These are phyloP conservation scores for Aureobasidium sp. DNA, from an alignment of 2,329 filamentous ascomycete species.

Conservation along the genomic window DNA sequence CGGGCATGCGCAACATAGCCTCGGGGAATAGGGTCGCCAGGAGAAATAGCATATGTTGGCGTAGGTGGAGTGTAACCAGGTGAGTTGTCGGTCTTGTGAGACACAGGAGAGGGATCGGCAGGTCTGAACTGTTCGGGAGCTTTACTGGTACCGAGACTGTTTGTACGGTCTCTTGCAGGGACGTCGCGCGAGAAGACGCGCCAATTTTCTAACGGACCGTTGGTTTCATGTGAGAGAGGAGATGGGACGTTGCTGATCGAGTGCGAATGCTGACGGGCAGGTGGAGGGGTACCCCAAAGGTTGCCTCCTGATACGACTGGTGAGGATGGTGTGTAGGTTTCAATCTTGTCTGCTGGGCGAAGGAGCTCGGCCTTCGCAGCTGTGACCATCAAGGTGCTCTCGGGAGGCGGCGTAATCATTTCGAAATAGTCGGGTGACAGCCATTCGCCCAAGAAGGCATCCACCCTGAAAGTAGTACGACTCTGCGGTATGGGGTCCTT, in stretches of 20 bases:
- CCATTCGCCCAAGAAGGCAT: slow-evolving; percentile 95
- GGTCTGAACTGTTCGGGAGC: background rate
- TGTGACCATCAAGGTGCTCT: slow-evolving; percentile 78
- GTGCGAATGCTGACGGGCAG: slow-evolving; percentile 17
- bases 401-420: slow-evolving; percentile 80
- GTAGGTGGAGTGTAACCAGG: slow-evolving; percentile 63
- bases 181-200: slow-evolving; percentile 34
- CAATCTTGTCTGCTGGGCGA: slow-evolving; percentile 61
- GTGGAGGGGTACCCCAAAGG: slow-evolving; percentile 41
- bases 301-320: slow-evolving; percentile 27
- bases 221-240: slow-evolving; percentile 2
- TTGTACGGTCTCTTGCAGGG: slow-evolving; percentile 36
- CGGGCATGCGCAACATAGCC: slow-evolving; percentile 88
- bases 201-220: slow-evolving; percentile 26
- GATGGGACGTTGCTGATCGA: slow-evolving; percentile 6
- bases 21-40: slow-evolving; percentile 71
- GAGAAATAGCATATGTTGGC: slow-evolving; percentile 76
- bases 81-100: slow-evolving; percentile 25
- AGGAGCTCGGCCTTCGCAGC: slow-evolving; percentile 82
- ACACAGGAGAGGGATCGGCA: background rate
- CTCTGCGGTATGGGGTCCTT: slow-evolving; percentile 34
- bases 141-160: slow-evolving; percentile 28
- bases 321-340: slow-evolving; percentile 36
- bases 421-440: slow-evolving; percentile 90
- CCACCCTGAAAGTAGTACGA: slow-evolving; percentile 64